Conservation (phyloP, 2,329 filamentous ascomycete species). For the Penicillium decumbens region DNA sequence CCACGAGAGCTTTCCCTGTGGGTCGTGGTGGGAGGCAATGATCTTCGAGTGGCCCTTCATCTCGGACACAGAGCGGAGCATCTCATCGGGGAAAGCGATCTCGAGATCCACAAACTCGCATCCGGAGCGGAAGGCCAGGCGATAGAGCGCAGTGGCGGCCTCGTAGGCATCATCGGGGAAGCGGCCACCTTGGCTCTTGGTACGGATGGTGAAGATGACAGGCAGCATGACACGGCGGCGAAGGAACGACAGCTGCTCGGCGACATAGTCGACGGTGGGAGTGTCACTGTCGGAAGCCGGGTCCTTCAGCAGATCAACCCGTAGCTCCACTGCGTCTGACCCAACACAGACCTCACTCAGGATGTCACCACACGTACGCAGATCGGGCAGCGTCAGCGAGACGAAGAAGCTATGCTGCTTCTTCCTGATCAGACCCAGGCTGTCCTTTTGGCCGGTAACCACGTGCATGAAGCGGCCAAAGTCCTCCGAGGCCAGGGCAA, state of each 20-base stretch:
- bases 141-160: slow-evolving; percentile 71
- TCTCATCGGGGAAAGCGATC: slow-evolving; percentile 73
- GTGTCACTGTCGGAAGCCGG: slow-evolving; percentile 54
- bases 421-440: slow-evolving; percentile 57
- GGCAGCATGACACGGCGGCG: slow-evolving; percentile 68
- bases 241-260: slow-evolving; percentile 74
- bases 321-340: slow-evolving; percentile 85
- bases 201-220: slow-evolving; percentile 88
- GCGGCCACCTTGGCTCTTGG: slow-evolving; percentile 75
- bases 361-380: slow-evolving; percentile 59
- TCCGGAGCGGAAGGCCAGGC: slow-evolving; percentile 72
- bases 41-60: slow-evolving; percentile 71
- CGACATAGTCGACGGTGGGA: slow-evolving; percentile 68
- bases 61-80: slow-evolving; percentile 65
- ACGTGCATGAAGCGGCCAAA: slow-evolving; percentile 69
- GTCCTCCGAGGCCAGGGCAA: slow-evolving; percentile 57
- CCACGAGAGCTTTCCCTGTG: slow-evolving; percentile 74
- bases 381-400: slow-evolving; percentile 75
- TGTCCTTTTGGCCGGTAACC: slow-evolving; percentile 59
- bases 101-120: slow-evolving; percentile 93
- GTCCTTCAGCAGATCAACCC: slow-evolving; percentile 85
- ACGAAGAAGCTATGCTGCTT: slow-evolving; percentile 82
- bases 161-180: slow-evolving; percentile 74
- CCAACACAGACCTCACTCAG: slow-evolving; percentile 73
- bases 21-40: slow-evolving; percentile 95